A percentile compares a stretch with the other conserved stretches of the same genome.
Evolutionary conservation across 2,329 filamentous ascomycete genomes (phyloP).

Genomic region (Hortaea sp.): DNA sequence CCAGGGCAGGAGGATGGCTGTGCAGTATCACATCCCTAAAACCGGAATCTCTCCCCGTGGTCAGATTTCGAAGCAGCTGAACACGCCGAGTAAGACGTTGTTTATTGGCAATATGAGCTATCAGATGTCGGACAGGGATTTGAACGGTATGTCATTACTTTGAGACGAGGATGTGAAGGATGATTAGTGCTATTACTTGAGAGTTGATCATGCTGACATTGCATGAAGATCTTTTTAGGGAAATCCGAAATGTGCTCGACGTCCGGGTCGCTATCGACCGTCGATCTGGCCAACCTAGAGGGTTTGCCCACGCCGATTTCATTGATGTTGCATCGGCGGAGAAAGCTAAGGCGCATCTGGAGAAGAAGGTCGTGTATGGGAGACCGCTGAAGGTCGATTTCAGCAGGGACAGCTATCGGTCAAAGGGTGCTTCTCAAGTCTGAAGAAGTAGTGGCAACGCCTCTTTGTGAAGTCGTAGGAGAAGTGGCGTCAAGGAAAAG

Average conservation of each 20-base stretch:
- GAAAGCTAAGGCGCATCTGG: conserved; percentile 48
- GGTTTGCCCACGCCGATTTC: conserved; percentile 81
- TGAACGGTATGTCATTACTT: conserved; percentile 43
- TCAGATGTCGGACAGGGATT: conserved; percentile 72
- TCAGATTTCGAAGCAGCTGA: conserved; percentile 8
- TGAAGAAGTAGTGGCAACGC: no score
- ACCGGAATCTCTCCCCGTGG: not conserved
- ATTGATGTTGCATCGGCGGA: conserved; percentile 54
- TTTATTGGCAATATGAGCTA: conserved; percentile 83
- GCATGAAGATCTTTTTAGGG: conserved; percentile 53
- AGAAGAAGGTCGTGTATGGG: conserved; percentile 51
- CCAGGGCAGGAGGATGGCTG: conserved; percentile 53
- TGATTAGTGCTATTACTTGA: no score
- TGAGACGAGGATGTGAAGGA: no score
- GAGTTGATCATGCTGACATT: not conserved
- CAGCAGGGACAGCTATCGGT: no score
- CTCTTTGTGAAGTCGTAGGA: no score
- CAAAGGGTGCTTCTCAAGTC: no score
- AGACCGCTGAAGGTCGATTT: conserved; percentile 58
- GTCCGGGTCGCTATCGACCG: conserved; percentile 77
- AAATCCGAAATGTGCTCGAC: conserved; percentile 59
- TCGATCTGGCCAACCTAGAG: conserved; percentile 67
- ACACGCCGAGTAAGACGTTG: conserved; percentile 53
- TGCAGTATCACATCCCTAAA: conserved; percentile 46
- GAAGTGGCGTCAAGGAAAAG: no score